These are phyloP conservation scores for Simplicillium aogashimaense DNA, from an alignment of 2,329 filamentous ascomycete genomes.

Conservation along the genomic window DNA sequence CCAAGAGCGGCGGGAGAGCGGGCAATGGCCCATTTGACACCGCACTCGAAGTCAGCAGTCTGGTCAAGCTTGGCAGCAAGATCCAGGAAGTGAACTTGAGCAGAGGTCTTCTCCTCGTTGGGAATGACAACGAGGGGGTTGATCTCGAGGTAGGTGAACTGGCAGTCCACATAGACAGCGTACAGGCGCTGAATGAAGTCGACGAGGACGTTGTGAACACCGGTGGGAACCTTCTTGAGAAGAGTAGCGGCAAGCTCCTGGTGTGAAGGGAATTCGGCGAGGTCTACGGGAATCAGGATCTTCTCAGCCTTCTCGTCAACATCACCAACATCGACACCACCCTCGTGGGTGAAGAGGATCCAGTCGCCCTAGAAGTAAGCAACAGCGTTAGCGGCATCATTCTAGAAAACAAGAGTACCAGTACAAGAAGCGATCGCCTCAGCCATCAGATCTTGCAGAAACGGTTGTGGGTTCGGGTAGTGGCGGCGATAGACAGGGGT, in stretches of 20 bases:
- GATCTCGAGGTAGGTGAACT: constrained; percentile 99
- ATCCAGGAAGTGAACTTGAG: constrained; percentile 95
- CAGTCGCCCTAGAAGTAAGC: constrained; percentile 71
- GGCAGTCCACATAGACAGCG: constrained; percentile 98
- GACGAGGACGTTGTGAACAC: constrained; percentile 94
- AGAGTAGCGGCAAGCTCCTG: constrained; percentile 78
- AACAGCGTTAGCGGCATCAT: not conserved
- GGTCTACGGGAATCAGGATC: constrained; percentile 92
- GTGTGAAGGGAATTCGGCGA: constrained; percentile 91
- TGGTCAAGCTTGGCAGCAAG: constrained; percentile 98
- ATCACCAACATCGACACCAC: constrained; percentile 98
- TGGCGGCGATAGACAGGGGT: constrained; percentile 5
- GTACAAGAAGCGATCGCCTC: constrained; percentile 1
- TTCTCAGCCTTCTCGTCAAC: constrained; percentile 99
- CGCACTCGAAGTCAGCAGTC: constrained; percentile 98
- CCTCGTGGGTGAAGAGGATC: constrained; percentile 99
- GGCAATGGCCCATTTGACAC: constrained; percentile 97
- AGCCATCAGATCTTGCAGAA: not conserved
- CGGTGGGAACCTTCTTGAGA: constrained; percentile 86
- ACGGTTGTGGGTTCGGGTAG: constrained; percentile 5
- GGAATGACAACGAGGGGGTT: constrained; percentile 98
- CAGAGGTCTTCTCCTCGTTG: constrained; percentile 83
- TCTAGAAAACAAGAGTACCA: not conserved
- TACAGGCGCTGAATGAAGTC: constrained; percentile 99
- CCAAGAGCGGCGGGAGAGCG: constrained; percentile 84